phyloP scores from a whole-genome alignment of 768 basidiomycete species.

The Naganishia friedmannii region DNA sequence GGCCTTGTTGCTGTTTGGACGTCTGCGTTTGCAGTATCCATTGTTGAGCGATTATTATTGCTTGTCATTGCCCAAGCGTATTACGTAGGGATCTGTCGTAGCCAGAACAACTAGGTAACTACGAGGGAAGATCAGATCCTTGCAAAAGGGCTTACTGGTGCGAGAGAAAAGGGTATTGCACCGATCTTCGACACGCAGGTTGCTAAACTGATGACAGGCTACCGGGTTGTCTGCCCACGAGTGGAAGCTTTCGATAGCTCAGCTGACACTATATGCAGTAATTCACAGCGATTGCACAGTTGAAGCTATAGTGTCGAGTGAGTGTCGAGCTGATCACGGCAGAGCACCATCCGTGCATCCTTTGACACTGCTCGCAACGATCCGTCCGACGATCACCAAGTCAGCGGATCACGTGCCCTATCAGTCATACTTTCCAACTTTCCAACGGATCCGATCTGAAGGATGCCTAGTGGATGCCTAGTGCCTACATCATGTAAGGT shows the following conservation, averaged over 20 bases:
- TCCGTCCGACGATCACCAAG: neutral
- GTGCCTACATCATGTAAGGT: neutral
- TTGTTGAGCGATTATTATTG: neutral
- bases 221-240: neutral
- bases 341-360: neutral
- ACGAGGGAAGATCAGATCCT: neutral
- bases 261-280: neutral
- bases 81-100: neutral
- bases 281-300: neutral
- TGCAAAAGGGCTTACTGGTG: neutral
- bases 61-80: neutral
- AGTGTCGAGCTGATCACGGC: neutral
- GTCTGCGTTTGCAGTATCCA: neutral
- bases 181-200: conserved; percentile 3
- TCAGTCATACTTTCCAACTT: neutral
- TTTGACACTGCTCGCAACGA: neutral
- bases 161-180: neutral
- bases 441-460: neutral
- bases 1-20: neutral
- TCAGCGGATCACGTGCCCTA: neutral
- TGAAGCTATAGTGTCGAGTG: neutral
- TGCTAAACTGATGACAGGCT: too few species aligned
- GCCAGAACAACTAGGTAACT: neutral
- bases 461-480: too few species aligned
- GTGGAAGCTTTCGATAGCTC: neutral